Evolutionary conservation across 1,284 basidiomycete species (phyloP).

Genomic region (Cutaneotrichosporon sp.): DNA sequence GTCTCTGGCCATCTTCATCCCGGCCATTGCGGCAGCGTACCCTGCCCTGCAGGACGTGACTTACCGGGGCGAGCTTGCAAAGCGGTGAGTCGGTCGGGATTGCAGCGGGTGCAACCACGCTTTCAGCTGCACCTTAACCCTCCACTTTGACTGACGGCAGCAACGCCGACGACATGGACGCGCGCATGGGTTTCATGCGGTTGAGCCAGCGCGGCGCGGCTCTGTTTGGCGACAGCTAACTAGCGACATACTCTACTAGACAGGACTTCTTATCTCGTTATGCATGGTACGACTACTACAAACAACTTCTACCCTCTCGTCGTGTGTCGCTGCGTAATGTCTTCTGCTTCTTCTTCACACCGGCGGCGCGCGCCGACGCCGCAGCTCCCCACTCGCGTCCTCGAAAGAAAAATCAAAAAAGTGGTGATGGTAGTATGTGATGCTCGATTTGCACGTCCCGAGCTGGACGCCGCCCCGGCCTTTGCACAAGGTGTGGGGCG

Average conservation of each 20-base stretch:
- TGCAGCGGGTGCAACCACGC: background rate
- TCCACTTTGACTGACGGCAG: slow-evolving; percentile 15
- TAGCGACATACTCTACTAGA: too few species aligned
- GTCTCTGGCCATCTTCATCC: slow-evolving; percentile 40
- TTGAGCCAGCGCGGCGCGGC: slow-evolving; percentile 29
- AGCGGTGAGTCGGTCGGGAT: slow-evolving; percentile 28
- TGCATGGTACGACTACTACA: slow-evolving; percentile 7
- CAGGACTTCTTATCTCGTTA: background rate
- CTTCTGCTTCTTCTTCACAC: background rate
- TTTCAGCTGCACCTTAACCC: background rate
- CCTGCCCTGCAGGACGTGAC: slow-evolving; percentile 41
- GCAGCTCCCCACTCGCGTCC: background rate
- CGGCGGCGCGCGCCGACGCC: background rate
- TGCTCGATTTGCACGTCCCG: background rate
- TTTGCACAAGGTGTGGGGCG: background rate
- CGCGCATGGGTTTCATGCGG: slow-evolving; percentile 34
- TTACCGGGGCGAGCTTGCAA: slow-evolving; percentile 44
- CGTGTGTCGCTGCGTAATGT: too few species aligned
- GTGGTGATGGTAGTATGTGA: too few species aligned
- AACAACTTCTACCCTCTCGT: background rate
- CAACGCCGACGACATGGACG: slow-evolving; percentile 36
- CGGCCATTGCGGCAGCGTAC: slow-evolving; percentile 33
- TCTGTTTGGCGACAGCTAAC: slow-evolving; percentile 33
- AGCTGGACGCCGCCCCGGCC: background rate
- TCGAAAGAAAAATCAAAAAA: too few species aligned